Evolutionary conservation across 768 basidiomycete species (phyloP).

Genomic region (Suillus bovinus): DNA sequence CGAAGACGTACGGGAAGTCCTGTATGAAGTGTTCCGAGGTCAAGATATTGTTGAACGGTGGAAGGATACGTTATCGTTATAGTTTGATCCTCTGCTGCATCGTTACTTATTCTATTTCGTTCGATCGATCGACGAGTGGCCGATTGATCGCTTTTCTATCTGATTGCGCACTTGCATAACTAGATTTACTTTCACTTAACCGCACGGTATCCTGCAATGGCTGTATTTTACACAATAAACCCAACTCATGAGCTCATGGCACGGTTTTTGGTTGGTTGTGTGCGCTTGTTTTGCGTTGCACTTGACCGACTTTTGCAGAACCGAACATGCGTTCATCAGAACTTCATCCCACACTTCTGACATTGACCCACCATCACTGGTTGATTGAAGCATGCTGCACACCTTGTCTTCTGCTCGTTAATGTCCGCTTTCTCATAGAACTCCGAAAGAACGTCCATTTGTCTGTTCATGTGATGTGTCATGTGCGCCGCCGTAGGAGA

Average conservation of each 20-base stretch:
- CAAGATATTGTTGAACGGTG: slow-evolving; percentile 59
- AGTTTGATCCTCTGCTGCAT: slow-evolving; percentile 1
- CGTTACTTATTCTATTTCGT: slow-evolving; percentile 11
- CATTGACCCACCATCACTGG: background rate
- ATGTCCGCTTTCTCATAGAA: background rate
- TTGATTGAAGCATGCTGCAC: background rate
- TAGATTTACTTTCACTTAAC: slow-evolving; percentile 5
- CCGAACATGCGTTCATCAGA: background rate
- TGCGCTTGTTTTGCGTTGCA: background rate
- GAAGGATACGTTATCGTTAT: slow-evolving; percentile 57
- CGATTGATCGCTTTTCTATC: background rate
- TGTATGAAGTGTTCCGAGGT: slow-evolving; percentile 82
- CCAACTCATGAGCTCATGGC: slow-evolving; percentile 8
- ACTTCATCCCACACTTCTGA: background rate
- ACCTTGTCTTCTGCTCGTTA: background rate
- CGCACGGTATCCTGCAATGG: background rate
- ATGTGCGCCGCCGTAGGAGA: background rate
- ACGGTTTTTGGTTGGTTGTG: background rate
- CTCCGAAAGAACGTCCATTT: background rate
- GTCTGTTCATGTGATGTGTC: background rate
- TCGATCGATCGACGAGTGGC: background rate
- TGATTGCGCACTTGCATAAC: slow-evolving; percentile 12
- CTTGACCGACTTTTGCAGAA: background rate
- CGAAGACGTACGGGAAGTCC: slow-evolving; percentile 87
- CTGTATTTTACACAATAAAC: slow-evolving; percentile 11